Conservation (phyloP, 2,329 filamentous ascomycete species). For the Aspergillus felis region DNA sequence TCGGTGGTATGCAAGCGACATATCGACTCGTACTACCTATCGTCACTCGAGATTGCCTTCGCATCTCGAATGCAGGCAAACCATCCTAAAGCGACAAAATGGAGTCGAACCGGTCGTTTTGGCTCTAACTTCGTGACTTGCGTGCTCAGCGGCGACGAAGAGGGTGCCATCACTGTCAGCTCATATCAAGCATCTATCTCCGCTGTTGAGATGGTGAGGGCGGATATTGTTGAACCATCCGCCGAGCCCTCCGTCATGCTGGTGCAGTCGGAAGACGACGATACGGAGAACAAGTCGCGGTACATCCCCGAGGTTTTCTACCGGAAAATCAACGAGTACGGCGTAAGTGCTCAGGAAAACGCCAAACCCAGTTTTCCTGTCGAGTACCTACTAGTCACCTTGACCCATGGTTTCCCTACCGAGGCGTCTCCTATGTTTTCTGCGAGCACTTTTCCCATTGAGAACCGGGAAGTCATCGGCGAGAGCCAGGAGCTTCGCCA, state of each 20-base stretch:
- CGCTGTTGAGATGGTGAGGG: conserved; percentile 93
- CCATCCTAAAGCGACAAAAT: conserved; percentile 87
- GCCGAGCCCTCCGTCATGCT: conserved; percentile 92
- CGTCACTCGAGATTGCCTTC: conserved; percentile 87
- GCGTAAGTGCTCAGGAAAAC: conserved; percentile 92
- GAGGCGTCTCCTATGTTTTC: conserved; percentile 73
- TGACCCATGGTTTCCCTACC: conserved; percentile 93
- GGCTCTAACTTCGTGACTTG: conserved; percentile 98
- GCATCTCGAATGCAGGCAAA: conserved; percentile 82
- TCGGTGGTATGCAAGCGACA: conserved; percentile 93
- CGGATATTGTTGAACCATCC: conserved; percentile 91
- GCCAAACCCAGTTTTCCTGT: conserved; percentile 95
- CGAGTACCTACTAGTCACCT: conserved; percentile 90
- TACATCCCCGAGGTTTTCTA: conserved; percentile 99
- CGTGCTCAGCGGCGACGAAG: conserved; percentile 86
- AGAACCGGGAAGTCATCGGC: conserved; percentile 84
- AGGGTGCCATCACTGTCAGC: conserved; percentile 81
- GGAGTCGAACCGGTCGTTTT: conserved; percentile 91
- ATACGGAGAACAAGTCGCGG: conserved; percentile 62
- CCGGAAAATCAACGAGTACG: conserved; percentile 91
- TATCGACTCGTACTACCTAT: conserved; percentile 89
- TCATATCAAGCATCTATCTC: conserved; percentile 95
- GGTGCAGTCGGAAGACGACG: conserved; percentile 83
- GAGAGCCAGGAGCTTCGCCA: conserved; percentile 74
- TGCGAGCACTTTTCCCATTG: conserved; percentile 72